These are phyloP conservation scores for Trichoderma sp. DNA, from an alignment of 2,329 filamentous ascomycete genomes.

Conservation along the genomic window DNA sequence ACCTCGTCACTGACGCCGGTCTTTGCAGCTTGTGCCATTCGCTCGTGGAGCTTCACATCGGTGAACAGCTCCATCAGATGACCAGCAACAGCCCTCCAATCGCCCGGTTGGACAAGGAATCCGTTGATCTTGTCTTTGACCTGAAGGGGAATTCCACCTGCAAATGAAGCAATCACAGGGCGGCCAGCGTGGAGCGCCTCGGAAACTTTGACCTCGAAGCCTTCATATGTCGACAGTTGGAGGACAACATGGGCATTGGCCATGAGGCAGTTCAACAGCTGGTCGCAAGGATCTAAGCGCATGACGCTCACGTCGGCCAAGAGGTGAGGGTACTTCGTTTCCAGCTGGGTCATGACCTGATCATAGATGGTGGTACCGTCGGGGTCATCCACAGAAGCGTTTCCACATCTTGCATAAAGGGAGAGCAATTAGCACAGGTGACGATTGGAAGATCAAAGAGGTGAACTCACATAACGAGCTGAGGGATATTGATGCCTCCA, in stretches of 20 bases:
- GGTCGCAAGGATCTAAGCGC: constrained; percentile 76
- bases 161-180: constrained; percentile 73
- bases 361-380: constrained; percentile 74
- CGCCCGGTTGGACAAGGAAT: constrained; percentile 71
- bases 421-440: not conserved
- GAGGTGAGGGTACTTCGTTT: constrained; percentile 64
- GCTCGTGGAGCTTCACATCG: constrained; percentile 63
- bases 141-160: constrained; percentile 81
- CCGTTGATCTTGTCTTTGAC: constrained; percentile 72
- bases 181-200: constrained; percentile 80
- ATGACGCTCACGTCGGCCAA: constrained; percentile 70
- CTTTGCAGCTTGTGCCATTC: constrained; percentile 66
- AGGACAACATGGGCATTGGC: constrained; percentile 72
- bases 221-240: constrained; percentile 79
- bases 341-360: constrained; percentile 67
- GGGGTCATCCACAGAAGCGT: constrained; percentile 79
- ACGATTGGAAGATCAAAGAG: not conserved
- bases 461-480: constrained; percentile 64
- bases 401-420: constrained; percentile 56
- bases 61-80: constrained; percentile 69
- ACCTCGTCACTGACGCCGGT: constrained; percentile 78
- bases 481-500: constrained; percentile 55
- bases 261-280: constrained; percentile 76
- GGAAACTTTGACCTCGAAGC: constrained; percentile 85
- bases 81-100: constrained; percentile 68